Percentiles rank a stretch among this genome's conserved stretches.
Evolutionary conservation across 805 yeast genomes (phyloP).

Genomic region (Metschnikowia baotianmanensis): DNA sequence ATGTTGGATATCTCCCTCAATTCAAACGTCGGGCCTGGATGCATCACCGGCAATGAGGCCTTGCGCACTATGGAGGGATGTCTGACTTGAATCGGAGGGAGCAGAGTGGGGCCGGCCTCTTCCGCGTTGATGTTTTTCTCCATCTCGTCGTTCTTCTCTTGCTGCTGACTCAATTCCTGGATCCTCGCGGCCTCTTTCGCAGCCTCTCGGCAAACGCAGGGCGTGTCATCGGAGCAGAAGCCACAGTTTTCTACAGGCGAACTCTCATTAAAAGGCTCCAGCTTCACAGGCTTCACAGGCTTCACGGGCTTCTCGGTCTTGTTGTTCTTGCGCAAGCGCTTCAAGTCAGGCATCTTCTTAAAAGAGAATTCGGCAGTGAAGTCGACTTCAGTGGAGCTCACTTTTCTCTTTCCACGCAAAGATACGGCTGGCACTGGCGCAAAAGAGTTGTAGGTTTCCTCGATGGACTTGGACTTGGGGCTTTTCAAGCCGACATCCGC

Average conservation of each 20-base stretch:
- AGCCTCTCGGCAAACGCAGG: conserved; percentile 88
- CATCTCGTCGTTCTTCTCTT: conserved; percentile 8
- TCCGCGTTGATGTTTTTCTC: conserved; percentile 29
- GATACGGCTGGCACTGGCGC: conserved; percentile 70
- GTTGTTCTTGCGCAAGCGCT: conserved; percentile 23
- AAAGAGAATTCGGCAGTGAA: conserved; percentile 49
- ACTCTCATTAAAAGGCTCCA: conserved; percentile 35
- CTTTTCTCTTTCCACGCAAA: conserved; percentile 38
- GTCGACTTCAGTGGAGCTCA: conserved; percentile 44
- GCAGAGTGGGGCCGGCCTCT: conserved; percentile 27
- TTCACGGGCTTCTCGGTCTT: conserved; percentile 7
- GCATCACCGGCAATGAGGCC: conserved; percentile 51
- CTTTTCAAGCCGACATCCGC: conserved; percentile 48
- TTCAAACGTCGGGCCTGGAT: conserved; percentile 62
- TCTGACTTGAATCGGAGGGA: conserved; percentile 42
- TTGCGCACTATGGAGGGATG: conserved; percentile 27
- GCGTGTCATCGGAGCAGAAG: conserved; percentile 87
- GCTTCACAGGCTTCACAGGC: conserved; percentile 2
- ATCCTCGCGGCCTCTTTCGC: conserved; percentile 50
- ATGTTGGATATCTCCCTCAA: conserved; percentile 43
- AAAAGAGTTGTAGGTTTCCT: conserved; percentile 41
- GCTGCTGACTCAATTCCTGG: conserved; percentile 24
- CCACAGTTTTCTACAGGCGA: conserved; percentile 79
- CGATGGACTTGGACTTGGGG: conserved; percentile 21
- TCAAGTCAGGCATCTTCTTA: conserved; percentile 36